Base-by-base conservation (phyloP, 2,329 filamentous ascomycete genomes). In the Scleromitrula shiraiana region DNA sequence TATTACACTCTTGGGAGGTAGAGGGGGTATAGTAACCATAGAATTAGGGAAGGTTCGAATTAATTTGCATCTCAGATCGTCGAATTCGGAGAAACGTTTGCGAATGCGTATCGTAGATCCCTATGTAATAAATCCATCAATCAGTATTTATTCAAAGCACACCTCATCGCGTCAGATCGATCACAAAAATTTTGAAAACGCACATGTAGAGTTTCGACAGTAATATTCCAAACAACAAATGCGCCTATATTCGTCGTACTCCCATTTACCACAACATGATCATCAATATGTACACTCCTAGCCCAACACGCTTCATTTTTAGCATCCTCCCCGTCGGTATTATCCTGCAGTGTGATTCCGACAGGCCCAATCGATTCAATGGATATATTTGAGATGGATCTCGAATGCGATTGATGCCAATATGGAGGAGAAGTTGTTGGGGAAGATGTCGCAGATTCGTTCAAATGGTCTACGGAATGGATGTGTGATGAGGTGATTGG, bases 191-290 rank as follows among this genome's bases (percentile, higher is more conserved):
- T 37, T 12, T 22, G 15, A 14, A 15, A 7, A 75, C 80, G 65
- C 64, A 90, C 88, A 66, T 81, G 84, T 42, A 97, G 70, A 3
- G 89, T 96, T 65, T 93, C 82, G 37, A 98, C 87, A 40, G 76
- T 80, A 60, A 93, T 89, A 63, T 88, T 93, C 87, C 88, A 98
- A 7, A 95, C 89, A 1, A 96, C 88, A 69, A 97, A 98, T 2
- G 90, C 86, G n/a, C 91, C 91, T 41, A 65, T 63, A 14, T 54
- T 53, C 1, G 23, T 64, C 23, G 52, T 48, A 36, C 51, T 60
- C 6, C 57, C 61, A 52, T 63, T 63, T 38, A 83, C 73, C 17
- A 78, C 58, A 9, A 76, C 75, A 61, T 77, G 68, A 59, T 78
- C 75, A 30, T 72, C 69, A 35, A 83, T 72, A 55, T 76, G 71